Evolutionary conservation across 2,329 filamentous ascomycete genomes (phyloP), one percentile per base, ranked within the genome.

Genomic region (Fusarium acutatum): DNA sequence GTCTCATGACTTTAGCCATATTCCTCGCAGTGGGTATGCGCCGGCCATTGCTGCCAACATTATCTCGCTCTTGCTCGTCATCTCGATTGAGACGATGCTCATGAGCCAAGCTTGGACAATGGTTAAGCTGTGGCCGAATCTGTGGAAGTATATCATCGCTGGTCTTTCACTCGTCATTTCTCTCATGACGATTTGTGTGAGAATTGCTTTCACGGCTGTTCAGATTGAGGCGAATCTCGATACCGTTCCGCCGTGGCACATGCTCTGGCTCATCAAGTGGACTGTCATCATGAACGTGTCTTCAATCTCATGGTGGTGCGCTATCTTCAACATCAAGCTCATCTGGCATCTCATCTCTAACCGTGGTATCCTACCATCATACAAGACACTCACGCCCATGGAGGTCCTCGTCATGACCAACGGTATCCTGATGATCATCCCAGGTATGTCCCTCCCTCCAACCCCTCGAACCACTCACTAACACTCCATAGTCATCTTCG

Each of bases 401-500:
- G 88, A 90, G 72, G 83, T 88, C 13, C 81, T 90, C 30, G 83
- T 88, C 57, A 86, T 89, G 74, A 87, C 87, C 54, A 89, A 90
- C 41, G 88, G 87, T 17, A 71, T 88, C 3, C 80, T 90, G 60
- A 89, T 90, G 88, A 72, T 88, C 22, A 78, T 88, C 15, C 88
- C 88, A n/a, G 85, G 88, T 89, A 79, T 52, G 82, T 79, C 41
- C 5, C 18, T 7, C 22, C 34, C 26, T 28, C 13, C 6, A 26
- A 13, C 8, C 26, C 14, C 10, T 30, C 6, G 4, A 47, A 12
- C 5, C 13, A 20, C 49, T 26, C 49, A 56, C 63, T 72, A 41
- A 67, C 56, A 24, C 13, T 12, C 17, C 3, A 22, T n/a, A 89
- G 87, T 85, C 62, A 74, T 89, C 63, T 89, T 90, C 69, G 82